Conservation (phyloP, 768 basidiomycete genomes). For the Tulasnella sp. region DNA sequence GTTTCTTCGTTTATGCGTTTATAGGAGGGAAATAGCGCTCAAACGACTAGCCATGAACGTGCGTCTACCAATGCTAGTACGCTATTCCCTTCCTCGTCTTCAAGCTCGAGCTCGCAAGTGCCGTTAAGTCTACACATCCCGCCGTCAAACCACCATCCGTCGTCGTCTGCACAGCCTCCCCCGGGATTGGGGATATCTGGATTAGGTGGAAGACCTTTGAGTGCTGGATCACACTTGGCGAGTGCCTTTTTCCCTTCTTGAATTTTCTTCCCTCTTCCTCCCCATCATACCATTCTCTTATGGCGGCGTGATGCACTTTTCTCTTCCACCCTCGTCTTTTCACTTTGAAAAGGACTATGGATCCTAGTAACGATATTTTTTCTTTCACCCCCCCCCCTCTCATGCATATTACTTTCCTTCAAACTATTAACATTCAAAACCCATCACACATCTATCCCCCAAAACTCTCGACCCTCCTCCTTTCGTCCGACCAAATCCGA, state of each 20-base stretch:
- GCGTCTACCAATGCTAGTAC: not conserved
- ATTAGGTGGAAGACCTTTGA: not conserved
- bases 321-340: not conserved
- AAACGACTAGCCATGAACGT: not conserved
- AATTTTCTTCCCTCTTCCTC: not conserved
- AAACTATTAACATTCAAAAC: not conserved
- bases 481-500: not conserved
- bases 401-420: not conserved
- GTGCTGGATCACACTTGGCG: slow-evolving; percentile 15
- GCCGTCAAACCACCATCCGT: not conserved
- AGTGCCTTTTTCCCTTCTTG: slow-evolving; percentile 12
- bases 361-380: slow-evolving; percentile 17
- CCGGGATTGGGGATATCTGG: not conserved
- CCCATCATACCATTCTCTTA: not conserved
- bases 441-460: not conserved
- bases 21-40: slow-evolving; percentile 2
- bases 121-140: not conserved
- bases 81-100: slow-evolving; percentile 2
- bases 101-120: not conserved
- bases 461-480: not conserved
- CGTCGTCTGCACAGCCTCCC: not conserved
- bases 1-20: slow-evolving; percentile 19
- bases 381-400: not conserved
- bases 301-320: not conserved
- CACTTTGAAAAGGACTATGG: slow-evolving; percentile 1